A percentile compares a stretch with the other conserved stretches of the same genome.
These are phyloP conservation scores for Ceraceosorus bombacis DNA, from an alignment of 1,284 basidiomycete species.

Conservation along the genomic window DNA sequence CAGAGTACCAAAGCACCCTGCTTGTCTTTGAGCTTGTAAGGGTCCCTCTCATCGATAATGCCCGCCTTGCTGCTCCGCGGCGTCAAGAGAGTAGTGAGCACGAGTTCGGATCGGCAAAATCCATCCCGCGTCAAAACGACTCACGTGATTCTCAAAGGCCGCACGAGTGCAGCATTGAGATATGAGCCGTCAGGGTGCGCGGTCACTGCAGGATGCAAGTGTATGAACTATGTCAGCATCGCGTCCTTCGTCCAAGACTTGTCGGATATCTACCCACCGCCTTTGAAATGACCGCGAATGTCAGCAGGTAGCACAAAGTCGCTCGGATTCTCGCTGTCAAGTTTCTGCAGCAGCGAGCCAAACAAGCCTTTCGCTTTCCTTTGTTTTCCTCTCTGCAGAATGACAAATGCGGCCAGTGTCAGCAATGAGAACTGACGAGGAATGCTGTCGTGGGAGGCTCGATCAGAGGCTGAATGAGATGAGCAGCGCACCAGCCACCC, in stretches of 20 bases:
- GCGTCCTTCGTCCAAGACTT: too few relatives aligned
- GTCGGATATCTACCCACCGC: constrained; percentile 41
- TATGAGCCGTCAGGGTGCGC: constrained; percentile 45
- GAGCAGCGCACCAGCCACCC: too few relatives aligned
- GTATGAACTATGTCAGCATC: too few relatives aligned
- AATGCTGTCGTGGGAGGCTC: too few relatives aligned
- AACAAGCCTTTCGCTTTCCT: constrained; percentile 35
- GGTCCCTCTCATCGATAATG: constrained; percentile 82
- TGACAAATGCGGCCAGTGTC: too few relatives aligned
- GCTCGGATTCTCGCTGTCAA: constrained; percentile 62
- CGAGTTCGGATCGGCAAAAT: too few relatives aligned
- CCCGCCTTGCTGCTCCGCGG: constrained; percentile 64
- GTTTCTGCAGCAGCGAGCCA: constrained; percentile 60
- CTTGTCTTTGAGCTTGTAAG: constrained; percentile 74
- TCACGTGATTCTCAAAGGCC: constrained; percentile 20
- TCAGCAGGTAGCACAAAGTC: constrained; percentile 86
- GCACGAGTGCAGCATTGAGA: constrained; percentile 61
- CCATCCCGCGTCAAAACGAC: too few relatives aligned
- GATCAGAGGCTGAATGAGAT: too few relatives aligned
- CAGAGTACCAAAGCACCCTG: constrained; percentile 75
- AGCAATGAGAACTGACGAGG: too few relatives aligned
- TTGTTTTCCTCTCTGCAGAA: not conserved
- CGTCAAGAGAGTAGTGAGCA: too few relatives aligned
- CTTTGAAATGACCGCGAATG: constrained; percentile 75
- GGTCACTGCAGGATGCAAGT: constrained; percentile 16